phyloP scores from a whole-genome alignment of 805 yeast genomes.

The Zygosaccharomyces rouxii region DNA sequence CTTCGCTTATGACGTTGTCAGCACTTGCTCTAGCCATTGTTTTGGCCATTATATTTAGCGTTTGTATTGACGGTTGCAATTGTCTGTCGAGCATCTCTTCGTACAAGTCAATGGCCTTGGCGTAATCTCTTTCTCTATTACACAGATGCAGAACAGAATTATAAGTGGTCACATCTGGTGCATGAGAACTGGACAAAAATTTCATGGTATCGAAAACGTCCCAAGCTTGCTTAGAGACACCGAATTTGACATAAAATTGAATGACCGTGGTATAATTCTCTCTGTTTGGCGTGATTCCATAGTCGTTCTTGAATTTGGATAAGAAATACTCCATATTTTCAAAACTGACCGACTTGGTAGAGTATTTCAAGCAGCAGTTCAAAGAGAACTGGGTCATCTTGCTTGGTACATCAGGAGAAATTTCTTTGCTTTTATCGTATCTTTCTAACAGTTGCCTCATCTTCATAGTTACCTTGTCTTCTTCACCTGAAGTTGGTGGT shows the following conservation, averaged over 20 bases:
- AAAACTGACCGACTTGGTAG: constrained; percentile 20
- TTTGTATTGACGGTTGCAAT: constrained; percentile 19
- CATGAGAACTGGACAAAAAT: constrained; percentile 58
- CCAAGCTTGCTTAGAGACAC: constrained; percentile 47
- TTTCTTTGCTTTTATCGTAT: constrained; percentile 15
- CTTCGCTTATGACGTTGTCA: constrained; percentile 27
- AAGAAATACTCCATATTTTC: constrained; percentile 27
- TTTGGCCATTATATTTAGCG: constrained; percentile 25
- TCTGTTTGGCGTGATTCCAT: constrained; percentile 27
- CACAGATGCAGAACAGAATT: constrained; percentile 66
- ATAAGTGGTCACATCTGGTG: constrained; percentile 67
- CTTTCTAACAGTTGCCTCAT: constrained; percentile 23
- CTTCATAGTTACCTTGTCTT: constrained; percentile 15
- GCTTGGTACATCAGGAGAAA: not conserved
- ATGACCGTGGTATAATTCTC: constrained; percentile 29
- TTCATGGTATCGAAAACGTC: constrained; percentile 82
- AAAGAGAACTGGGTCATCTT: constrained; percentile 21
- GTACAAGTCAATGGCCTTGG: constrained; percentile 70
- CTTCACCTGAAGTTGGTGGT: constrained; percentile 1
- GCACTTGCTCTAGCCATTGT: constrained; percentile 29
- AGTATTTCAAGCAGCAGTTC: constrained; percentile 26
- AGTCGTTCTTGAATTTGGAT: constrained; percentile 23
- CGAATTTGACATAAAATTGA: constrained; percentile 23
- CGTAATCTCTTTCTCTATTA: constrained; percentile 57
- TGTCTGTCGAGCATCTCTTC: constrained; percentile 53